Conservation (phyloP, 1,284 basidiomycete species). For the Vanrija sp. region DNA sequence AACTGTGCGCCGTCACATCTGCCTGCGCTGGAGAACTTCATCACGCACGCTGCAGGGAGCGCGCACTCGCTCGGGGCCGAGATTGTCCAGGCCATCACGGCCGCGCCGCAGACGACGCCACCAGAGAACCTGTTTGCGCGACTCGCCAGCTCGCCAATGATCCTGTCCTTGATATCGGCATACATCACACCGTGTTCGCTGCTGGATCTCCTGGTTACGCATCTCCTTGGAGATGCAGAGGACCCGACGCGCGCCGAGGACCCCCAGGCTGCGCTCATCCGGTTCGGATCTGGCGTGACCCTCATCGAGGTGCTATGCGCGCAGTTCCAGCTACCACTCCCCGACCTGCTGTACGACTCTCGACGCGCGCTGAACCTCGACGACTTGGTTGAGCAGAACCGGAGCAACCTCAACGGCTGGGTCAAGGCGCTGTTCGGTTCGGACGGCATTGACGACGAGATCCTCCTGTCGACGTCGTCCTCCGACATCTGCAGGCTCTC, state of each 20-base stretch:
- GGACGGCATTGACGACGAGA: constrained; percentile 48
- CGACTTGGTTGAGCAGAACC: constrained; percentile 37
- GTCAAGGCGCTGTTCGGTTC: constrained; percentile 47
- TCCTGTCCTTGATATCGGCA: constrained; percentile 23
- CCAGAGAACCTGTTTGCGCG: constrained; percentile 35
- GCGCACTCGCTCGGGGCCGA: constrained; percentile 25
- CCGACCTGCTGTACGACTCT: constrained; percentile 28
- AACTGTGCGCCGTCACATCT: constrained; percentile 25
- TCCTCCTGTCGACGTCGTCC: constrained; percentile 50
- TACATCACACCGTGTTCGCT: constrained; percentile 21
- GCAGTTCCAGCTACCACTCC: constrained; percentile 34
- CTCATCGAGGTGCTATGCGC: constrained; percentile 38
- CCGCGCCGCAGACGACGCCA: constrained; percentile 18
- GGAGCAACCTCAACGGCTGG: constrained; percentile 43
- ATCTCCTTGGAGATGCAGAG: constrained; percentile 26
- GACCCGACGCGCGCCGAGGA: constrained; percentile 35
- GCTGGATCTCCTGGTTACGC: constrained; percentile 18
- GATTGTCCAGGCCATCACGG: constrained; percentile 25
- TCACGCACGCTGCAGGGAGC: constrained; percentile 27
- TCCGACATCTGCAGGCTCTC: constrained; percentile 49
- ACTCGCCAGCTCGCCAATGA: constrained; percentile 25
- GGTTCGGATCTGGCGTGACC: constrained; percentile 46
- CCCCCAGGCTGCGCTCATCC: constrained; percentile 42
- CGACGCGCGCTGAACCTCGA: constrained; percentile 35
- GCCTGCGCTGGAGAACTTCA: constrained; percentile 26